Evolutionary conservation across 257 asterid species (phyloP), one percentile per base, ranked within the genome.

Genomic region (Gentiana dahurica): DNA sequence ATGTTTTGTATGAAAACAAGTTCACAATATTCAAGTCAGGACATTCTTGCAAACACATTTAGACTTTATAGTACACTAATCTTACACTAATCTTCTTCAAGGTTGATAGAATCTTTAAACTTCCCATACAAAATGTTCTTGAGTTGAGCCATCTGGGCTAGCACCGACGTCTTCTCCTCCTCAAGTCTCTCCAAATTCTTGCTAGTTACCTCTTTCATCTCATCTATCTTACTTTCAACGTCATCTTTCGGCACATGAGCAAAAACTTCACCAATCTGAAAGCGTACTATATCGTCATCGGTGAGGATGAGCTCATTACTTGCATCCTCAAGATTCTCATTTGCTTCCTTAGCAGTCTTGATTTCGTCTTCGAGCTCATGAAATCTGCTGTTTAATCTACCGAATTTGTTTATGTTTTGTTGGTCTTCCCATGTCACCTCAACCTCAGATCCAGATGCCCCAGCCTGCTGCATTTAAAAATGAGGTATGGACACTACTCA

Each of bases 401-500:
- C 88, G 51, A 92, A 92, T 65, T 88, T 81, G 75, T 88, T 92
- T 71, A 92, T 92, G 50, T 87, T 92, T 80, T 83, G 97, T 73
- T 92, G 98, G 73, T 92, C 98, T 58, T 78, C 93, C 98, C 97
- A 92, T 8, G 94, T 92, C 66, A 92, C 97, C 70, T 85, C 95
- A 36, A 73, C 44, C 6, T 81, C 97, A 11, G 95, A 84, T 44
- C 78, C 86, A 49, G 90, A 80, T 34, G 84, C 55, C 65, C 90
- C 89, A 35, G 87, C 83, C 97, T 88, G 3, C 9, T 41, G 24
- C 24, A 24, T 24, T 24, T 24, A 24, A 24, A 24, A 24, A 24
- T 24, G 24, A 24, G 24, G 24, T 24, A 0, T 1, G 24, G 24
- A 24, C 24, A 24, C 24, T 24, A 24, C 24, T 24, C 24, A 24